phyloP scores from a whole-genome alignment of 2,329 filamentous ascomycete genomes.

The Botrytis byssoidea region DNA sequence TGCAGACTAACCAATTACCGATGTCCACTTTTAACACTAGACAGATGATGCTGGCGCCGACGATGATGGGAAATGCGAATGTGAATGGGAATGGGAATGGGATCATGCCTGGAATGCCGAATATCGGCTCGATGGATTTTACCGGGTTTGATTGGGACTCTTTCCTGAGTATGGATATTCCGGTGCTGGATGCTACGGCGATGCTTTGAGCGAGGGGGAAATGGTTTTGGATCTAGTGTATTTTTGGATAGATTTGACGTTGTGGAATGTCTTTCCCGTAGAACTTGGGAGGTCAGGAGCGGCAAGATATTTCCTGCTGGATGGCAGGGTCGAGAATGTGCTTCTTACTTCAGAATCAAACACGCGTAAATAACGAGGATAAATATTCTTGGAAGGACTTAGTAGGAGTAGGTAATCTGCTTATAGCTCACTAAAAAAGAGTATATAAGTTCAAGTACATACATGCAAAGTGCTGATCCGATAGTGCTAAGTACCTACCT shows the following conservation, averaged over 20 bases:
- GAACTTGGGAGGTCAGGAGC: neutral
- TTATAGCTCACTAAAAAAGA: no score
- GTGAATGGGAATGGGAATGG: neutral
- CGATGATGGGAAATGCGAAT: neutral
- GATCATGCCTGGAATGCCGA: neutral
- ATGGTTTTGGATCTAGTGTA: neutral
- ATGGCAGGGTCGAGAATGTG: no score
- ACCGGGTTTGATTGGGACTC: slow-evolving; percentile 18
- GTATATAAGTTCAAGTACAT: no score
- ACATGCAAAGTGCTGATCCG: no score
- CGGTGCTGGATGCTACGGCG: slow-evolving; percentile 14
- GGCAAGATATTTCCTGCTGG: no score
- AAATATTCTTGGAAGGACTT: no score
- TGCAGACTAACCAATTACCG: neutral
- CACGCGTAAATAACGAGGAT: no score
- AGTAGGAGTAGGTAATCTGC: no score
- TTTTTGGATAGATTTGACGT: neutral
- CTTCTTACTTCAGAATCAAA: no score
- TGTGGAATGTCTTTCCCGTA: neutral
- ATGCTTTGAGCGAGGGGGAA: neutral
- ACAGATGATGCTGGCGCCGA: neutral
- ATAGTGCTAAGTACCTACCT: no score
- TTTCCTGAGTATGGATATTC: slow-evolving; percentile 21
- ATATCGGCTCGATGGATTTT: slow-evolving; percentile 6
- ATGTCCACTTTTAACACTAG: neutral